Percentiles rank a stretch among this genome's conserved stretches.
These are phyloP conservation scores for Aplosporella prunicola DNA, from an alignment of 2,329 filamentous ascomycete species.

Conservation along the genomic window DNA sequence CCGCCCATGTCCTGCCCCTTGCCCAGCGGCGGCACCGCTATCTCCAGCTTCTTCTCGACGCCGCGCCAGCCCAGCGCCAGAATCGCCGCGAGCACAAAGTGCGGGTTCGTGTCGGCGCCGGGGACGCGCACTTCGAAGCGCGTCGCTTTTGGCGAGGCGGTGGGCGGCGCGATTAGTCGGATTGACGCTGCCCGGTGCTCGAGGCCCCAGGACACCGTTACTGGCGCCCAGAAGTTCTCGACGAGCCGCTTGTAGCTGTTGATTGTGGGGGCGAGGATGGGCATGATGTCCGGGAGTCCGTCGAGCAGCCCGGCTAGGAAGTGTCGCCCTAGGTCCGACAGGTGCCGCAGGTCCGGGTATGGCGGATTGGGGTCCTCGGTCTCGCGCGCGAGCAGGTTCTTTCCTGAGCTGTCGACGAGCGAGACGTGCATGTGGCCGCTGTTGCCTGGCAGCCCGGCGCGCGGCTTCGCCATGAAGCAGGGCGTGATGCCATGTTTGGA, in stretches of 20 bases:
- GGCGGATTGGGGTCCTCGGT: conserved; percentile 56
- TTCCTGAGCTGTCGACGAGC: conserved; percentile 63
- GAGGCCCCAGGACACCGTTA: conserved; percentile 93
- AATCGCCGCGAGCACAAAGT: conserved; percentile 77
- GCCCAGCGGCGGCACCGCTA: conserved; percentile 71
- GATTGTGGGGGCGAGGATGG: conserved; percentile 82
- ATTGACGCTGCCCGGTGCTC: conserved; percentile 92
- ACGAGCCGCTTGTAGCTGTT: conserved; percentile 98
- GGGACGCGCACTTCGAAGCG: conserved; percentile 88
- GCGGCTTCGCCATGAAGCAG: conserved; percentile 97
- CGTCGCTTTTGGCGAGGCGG: conserved; percentile 72
- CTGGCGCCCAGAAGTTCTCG: conserved; percentile 98
- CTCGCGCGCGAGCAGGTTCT: conserved; percentile 74
- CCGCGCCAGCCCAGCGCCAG: conserved; percentile 84
- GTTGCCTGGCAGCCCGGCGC: conserved; percentile 83
- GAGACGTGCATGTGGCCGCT: conserved; percentile 95
- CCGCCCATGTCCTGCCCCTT: conserved; percentile 77
- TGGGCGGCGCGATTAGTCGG: conserved; percentile 80
- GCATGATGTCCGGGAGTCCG: conserved; percentile 91
- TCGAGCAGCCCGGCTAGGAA: conserved; percentile 87
- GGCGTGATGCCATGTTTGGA: conserved; percentile 85
- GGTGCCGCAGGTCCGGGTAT: conserved; percentile 64
- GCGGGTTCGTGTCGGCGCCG: conserved; percentile 87
- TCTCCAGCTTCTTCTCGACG: conserved; percentile 81
- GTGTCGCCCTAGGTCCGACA: conserved; percentile 83